phyloP scores from a whole-genome alignment of 2,329 filamentous ascomycete genomes.

The Arthrobotrys sphaeroides region DNA sequence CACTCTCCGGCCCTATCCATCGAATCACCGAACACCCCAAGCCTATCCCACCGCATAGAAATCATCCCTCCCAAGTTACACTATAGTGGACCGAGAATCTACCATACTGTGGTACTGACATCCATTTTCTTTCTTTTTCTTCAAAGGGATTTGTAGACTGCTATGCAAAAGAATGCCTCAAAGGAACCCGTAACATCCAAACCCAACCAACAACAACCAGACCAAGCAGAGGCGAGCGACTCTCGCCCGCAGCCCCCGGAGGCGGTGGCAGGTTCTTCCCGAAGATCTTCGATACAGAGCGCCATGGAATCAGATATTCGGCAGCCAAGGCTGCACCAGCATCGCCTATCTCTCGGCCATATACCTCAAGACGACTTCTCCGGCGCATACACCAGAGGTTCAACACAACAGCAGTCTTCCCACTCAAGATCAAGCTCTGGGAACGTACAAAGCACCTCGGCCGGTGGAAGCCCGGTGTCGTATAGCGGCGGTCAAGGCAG shows the following conservation, averaged over 20 bases:
- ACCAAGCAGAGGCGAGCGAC: conserved; percentile 22
- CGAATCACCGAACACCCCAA: conserved; percentile 1
- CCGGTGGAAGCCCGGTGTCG: conserved; percentile 46
- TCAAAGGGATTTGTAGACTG: conserved; percentile 19
- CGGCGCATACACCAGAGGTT: conserved; percentile 36
- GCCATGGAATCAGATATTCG: conserved; percentile 53
- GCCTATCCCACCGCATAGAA: background rate
- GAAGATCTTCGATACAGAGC: conserved; percentile 49
- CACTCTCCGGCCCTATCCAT: background rate
- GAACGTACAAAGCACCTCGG: conserved; percentile 47
- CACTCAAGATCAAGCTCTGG: conserved; percentile 52
- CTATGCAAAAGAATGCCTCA: conserved; percentile 52
- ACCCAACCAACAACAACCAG: conserved; percentile 38
- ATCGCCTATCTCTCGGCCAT: conserved; percentile 44
- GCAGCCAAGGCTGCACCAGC: conserved; percentile 51
- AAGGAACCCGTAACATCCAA: conserved; percentile 36
- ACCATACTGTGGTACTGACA: no score
- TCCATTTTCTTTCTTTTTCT: background rate
- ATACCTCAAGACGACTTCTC: conserved; percentile 48
- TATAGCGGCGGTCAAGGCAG: conserved; percentile 41
- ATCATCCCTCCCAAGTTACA: background rate
- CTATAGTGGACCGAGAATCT: background rate
- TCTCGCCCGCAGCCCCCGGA: conserved; percentile 29
- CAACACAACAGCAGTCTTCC: conserved; percentile 51
- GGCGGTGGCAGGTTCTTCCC: background rate